Conservation (phyloP, 805 yeast species). For the Yarrowia keelungensis region DNA sequence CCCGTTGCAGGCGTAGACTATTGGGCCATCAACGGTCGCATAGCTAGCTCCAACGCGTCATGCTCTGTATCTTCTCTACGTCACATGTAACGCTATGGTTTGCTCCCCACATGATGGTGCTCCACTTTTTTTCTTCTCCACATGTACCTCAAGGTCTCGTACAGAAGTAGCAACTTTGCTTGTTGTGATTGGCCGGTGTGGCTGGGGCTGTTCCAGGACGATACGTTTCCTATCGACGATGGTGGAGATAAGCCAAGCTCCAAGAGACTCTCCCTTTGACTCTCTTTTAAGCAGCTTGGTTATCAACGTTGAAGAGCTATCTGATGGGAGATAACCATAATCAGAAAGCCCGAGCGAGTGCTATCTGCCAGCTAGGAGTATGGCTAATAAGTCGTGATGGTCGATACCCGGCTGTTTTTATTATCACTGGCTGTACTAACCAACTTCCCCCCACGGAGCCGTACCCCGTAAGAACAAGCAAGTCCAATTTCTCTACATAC, state of each 20-base stretch:
- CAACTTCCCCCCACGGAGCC: neutral
- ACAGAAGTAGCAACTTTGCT: slow-evolving; percentile 4
- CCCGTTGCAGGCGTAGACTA: neutral
- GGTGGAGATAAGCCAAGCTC: neutral
- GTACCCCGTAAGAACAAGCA: neutral
- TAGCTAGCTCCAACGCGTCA: neutral
- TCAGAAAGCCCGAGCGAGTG: slow-evolving; percentile 11
- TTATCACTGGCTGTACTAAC: neutral
- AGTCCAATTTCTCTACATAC: neutral
- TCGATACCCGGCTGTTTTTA: neutral
- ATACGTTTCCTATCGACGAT: neutral
- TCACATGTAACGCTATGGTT: slow-evolving; percentile 17
- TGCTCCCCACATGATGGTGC: slow-evolving; percentile 9
- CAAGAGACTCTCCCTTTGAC: too few species aligned
- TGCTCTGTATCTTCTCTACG: neutral
- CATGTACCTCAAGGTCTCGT: neutral
- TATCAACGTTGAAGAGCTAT: slow-evolving; percentile 1
- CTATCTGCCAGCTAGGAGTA: neutral
- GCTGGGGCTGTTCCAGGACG: too few species aligned
- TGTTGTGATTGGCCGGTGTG: neutral
- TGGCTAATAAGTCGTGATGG: neutral
- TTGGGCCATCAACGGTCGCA: neutral
- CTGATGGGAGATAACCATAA: slow-evolving; percentile 20
- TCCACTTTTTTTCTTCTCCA: slow-evolving; percentile 21
- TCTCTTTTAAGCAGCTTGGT: neutral